Evolutionary conservation across 2,329 filamentous ascomycete species (phyloP).

Genomic region (Talaromyces sp.): DNA sequence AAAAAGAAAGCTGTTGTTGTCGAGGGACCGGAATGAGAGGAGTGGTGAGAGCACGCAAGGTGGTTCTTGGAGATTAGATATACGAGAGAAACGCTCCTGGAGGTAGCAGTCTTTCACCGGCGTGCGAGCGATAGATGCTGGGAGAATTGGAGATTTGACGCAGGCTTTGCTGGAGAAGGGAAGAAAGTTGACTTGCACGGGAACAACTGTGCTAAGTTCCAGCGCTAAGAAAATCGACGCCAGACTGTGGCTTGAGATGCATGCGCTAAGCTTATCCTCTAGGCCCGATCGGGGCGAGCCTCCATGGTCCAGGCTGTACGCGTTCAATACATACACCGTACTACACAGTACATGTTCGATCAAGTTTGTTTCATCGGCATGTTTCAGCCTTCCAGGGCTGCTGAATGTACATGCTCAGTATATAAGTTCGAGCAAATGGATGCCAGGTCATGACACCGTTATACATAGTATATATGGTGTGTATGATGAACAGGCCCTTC

Average conservation of each 20-base stretch:
- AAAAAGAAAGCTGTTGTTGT: not conserved
- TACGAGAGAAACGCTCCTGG: not conserved
- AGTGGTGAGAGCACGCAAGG: not conserved
- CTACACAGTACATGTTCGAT: too few species aligned
- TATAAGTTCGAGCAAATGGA: not conserved
- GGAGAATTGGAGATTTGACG: not conserved
- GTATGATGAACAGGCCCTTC: too few species aligned
- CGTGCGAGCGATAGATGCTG: not conserved
- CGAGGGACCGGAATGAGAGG: not conserved
- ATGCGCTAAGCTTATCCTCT: constrained; percentile 14
- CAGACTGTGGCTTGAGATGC: constrained; percentile 18
- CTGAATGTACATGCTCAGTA: not conserved
- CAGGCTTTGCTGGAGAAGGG: not conserved
- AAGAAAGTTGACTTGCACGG: constrained; percentile 10
- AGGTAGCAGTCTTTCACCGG: not conserved
- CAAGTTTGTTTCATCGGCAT: not conserved
- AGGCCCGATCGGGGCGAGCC: constrained; percentile 14
- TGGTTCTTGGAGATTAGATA: not conserved
- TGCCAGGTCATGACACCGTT: too few species aligned
- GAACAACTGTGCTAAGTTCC: not conserved
- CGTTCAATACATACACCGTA: not conserved
- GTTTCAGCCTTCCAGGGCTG: not conserved
- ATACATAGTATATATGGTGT: too few species aligned
- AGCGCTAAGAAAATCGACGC: constrained; percentile 6
- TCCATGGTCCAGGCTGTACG: constrained; percentile 8